phyloP scores from a whole-genome alignment of 352 stramenopile genomes.

The Bremia lactucae region DNA sequence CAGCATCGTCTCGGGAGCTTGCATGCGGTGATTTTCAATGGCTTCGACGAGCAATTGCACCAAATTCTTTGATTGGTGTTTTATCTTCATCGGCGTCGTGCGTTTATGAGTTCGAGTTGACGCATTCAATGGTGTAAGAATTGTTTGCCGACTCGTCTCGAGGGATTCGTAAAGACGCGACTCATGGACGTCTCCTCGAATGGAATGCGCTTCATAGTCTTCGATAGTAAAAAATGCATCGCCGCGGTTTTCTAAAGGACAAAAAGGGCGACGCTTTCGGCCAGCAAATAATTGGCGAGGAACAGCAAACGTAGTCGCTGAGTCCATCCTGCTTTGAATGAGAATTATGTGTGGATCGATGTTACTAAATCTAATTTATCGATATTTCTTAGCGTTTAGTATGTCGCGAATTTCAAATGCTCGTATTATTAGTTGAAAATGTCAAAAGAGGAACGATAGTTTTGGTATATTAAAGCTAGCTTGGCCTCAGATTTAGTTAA shows the following conservation, averaged over 20 bases:
- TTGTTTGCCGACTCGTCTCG: constrained; percentile 16
- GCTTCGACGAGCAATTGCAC: constrained; percentile 23
- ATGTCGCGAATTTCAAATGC: too few species aligned
- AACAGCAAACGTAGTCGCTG: constrained; percentile 28
- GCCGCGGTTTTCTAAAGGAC: not conserved
- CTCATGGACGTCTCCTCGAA: constrained; percentile 13
- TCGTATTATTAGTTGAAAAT: too few species aligned
- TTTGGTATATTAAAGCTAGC: too few species aligned
- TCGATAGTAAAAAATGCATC: constrained; percentile 26
- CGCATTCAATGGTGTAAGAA: constrained; percentile 6
- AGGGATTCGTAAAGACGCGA: constrained; percentile 18
- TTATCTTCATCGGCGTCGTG: not conserved
- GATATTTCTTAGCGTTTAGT: too few species aligned
- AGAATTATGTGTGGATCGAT: too few species aligned
- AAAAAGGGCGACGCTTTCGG: constrained; percentile 28
- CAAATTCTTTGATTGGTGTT: constrained; percentile 21
- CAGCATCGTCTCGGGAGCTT: constrained; percentile 5
- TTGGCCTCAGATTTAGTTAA: too few species aligned
- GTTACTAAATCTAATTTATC: too few species aligned
- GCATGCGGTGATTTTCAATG: constrained; percentile 6
- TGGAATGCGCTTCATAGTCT: constrained; percentile 29
- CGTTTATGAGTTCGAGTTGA: not conserved
- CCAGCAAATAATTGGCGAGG: constrained; percentile 30
- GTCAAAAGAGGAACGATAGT: too few species aligned
- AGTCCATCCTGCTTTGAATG: too few species aligned